These are phyloP conservation scores for Diversispora eburnea DNA, from an alignment of 192 early-diverging fungal species.

Conservation along the genomic window DNA sequence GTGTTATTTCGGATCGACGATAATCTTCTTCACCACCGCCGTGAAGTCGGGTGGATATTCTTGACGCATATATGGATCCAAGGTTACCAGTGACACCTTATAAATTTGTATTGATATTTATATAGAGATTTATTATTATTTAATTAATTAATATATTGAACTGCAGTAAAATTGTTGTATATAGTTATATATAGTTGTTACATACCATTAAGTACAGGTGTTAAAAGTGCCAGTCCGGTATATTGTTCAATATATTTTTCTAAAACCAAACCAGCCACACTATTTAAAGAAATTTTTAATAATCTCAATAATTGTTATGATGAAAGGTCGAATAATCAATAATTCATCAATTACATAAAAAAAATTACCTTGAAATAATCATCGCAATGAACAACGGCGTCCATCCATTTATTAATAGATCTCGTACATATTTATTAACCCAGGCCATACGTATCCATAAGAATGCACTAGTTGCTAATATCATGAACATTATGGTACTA, in stretches of 20 bases:
- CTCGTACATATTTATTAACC: constrained; percentile 58
- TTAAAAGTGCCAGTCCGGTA: constrained; percentile 60
- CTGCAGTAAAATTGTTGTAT: neutral
- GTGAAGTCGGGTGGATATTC: constrained; percentile 73
- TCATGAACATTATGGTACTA: constrained; percentile 42
- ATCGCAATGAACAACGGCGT: constrained; percentile 72
- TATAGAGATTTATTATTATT: neutral
- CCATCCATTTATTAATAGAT: constrained; percentile 71
- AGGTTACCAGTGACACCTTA: constrained; percentile 65
- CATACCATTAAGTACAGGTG: constrained; percentile 63
- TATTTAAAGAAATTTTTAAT: constrained; percentile 28
- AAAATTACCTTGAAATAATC: constrained; percentile 56
- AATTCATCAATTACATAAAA: neutral
- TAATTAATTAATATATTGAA: neutral
- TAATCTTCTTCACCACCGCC: constrained; percentile 44
- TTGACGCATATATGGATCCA: constrained; percentile 73
- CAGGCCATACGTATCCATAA: constrained; percentile 51
- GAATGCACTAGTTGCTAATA: constrained; percentile 40
- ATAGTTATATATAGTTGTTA: too few relatives aligned
- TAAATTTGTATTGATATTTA: neutral
- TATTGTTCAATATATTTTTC: constrained; percentile 66
- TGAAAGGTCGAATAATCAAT: neutral
- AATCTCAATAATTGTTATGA: neutral
- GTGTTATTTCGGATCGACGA: constrained; percentile 49
- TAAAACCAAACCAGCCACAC: constrained; percentile 61